phyloP scores from a whole-genome alignment of 1,139 yeast genomes.

The Saccharomyces hybrid region DNA sequence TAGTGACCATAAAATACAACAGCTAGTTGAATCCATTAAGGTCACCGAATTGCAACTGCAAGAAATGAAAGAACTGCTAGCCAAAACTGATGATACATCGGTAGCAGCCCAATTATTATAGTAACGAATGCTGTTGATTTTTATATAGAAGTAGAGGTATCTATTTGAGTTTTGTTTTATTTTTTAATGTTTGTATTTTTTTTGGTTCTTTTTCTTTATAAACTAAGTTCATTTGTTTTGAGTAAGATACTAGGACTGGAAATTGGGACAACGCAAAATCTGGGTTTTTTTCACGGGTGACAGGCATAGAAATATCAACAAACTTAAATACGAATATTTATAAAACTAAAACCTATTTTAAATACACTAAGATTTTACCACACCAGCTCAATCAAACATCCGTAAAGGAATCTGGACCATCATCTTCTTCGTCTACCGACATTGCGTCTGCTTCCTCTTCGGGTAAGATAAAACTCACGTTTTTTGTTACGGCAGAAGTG shows the following conservation, averaged over 20 bases:
- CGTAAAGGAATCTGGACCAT: conserved; percentile 6
- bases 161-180: background rate
- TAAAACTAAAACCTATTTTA: background rate
- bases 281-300: background rate
- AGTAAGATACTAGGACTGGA: too few species aligned
- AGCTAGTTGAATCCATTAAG: conserved; percentile 47
- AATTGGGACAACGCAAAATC: too few species aligned
- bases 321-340: background rate
- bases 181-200: background rate
- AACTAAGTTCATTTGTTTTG: too few species aligned
- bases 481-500: conserved; percentile 9
- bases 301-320: background rate
- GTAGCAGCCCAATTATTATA: background rate
- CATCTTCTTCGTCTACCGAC: conserved; percentile 7
- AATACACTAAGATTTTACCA: background rate
- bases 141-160: background rate
- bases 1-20: conserved; percentile 35
- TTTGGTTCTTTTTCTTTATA: too few species aligned
- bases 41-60: conserved; percentile 48
- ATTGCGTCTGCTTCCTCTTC: conserved; percentile 10
- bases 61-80: conserved; percentile 30
- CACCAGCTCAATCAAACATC: background rate
- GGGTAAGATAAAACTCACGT: conserved; percentile 18
- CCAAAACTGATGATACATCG: conserved; percentile 5
- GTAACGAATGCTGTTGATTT: background rate